These are phyloP conservation scores for Tetraselmis striata DNA, from an alignment of 139 green algal genomes.

Conservation along the genomic window DNA sequence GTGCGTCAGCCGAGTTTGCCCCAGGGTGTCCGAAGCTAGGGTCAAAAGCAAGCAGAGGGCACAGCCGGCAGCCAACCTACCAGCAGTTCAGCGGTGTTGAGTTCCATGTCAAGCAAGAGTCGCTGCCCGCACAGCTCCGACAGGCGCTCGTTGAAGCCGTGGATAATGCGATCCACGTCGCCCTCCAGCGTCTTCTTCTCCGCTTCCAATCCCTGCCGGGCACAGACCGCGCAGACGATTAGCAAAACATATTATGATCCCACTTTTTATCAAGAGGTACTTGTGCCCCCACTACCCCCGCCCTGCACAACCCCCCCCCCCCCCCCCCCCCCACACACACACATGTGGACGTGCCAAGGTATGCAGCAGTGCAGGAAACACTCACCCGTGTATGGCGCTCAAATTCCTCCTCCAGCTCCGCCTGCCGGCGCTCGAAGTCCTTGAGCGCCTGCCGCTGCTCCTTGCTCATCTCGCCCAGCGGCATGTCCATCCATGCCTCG, in stretches of 20 bases:
- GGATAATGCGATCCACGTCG: background rate
- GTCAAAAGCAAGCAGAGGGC: no score
- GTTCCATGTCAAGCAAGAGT: background rate
- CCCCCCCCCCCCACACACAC: no score
- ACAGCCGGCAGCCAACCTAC: no score
- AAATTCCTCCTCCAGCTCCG: background rate
- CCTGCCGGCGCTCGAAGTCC: background rate
- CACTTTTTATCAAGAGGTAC: no score
- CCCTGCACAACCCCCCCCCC: no score
- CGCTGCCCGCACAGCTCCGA: background rate
- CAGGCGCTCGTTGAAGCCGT: background rate
- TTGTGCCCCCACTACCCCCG: no score
- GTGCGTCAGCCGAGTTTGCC: no score
- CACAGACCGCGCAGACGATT: no score
- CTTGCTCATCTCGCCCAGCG: background rate
- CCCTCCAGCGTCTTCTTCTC: background rate
- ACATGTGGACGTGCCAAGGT: no score
- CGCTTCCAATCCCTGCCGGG: background rate
- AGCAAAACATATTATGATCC: no score
- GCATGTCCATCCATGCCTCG: background rate
- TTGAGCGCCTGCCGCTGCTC: background rate
- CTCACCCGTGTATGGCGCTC: background rate
- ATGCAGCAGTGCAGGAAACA: no score
- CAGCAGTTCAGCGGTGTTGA: background rate
- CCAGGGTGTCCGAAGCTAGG: no score